Conservation (phyloP, 306 rosid genomes). For the Quercus glauca region DNA sequence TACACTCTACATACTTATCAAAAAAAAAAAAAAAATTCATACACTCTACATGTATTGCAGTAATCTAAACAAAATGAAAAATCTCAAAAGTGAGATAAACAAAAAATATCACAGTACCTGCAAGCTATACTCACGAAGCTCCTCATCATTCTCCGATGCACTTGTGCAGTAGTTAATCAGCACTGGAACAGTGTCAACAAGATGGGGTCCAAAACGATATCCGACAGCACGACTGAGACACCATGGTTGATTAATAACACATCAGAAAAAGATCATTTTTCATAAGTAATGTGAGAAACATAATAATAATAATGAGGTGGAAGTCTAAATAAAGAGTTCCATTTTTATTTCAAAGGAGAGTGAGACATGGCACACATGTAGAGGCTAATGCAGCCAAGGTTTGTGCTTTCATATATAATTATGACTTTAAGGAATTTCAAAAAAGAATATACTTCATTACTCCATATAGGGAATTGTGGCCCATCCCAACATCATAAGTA, state of each 20-base stretch:
- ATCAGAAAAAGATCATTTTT: conserved; percentile 8
- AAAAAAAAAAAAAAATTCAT: neutral
- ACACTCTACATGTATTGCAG: neutral
- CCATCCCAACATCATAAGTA: neutral
- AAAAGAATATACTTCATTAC: neutral
- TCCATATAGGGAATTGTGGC: neutral
- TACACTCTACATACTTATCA: too few species aligned
- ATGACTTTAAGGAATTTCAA: neutral
- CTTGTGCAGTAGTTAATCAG: conserved; percentile 76
- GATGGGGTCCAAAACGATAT: conserved; percentile 94
- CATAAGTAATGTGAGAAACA: too few species aligned
- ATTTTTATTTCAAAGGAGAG: too few species aligned
- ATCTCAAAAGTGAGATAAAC: neutral
- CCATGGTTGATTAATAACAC: conserved; percentile 22
- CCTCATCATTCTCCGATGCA: conserved; percentile 96
- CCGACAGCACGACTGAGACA: conserved; percentile 93
- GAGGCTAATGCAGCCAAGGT: too few species aligned
- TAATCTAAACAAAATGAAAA: neutral
- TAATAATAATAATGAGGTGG: too few species aligned
- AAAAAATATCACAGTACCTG: conserved; percentile 54
- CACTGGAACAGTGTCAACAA: conserved; percentile 87
- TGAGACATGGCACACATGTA: too few species aligned
- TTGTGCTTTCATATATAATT: neutral
- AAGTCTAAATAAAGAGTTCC: too few species aligned
- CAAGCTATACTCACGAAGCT: conserved; percentile 96